phyloP scores from a whole-genome alignment of 2,329 filamentous ascomycete species.

The Ilyonectria destructans region DNA sequence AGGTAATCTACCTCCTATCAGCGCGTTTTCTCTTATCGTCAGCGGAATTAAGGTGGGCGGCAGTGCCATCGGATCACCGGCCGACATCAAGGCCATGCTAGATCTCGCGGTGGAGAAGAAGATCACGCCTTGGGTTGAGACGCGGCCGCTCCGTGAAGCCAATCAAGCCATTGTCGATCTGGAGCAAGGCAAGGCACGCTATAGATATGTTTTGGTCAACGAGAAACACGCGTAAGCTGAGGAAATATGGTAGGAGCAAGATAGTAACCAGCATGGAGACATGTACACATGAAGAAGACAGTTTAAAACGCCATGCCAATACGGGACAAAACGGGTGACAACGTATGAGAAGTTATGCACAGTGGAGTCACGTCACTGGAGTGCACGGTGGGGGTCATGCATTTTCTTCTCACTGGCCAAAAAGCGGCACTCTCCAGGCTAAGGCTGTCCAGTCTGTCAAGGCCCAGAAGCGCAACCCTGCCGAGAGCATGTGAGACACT shows the following conservation, averaged over 20 bases:
- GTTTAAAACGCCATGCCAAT: constrained; percentile 28
- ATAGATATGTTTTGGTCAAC: constrained; percentile 59
- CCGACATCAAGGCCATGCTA: constrained; percentile 73
- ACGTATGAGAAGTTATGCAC: constrained; percentile 18
- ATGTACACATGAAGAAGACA: constrained; percentile 1
- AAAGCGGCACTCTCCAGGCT: constrained; percentile 27
- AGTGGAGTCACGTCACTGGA: constrained; percentile 24
- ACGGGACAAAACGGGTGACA: constrained; percentile 8
- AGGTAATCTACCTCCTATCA: constrained; percentile 28
- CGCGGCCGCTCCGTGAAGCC: constrained; percentile 67
- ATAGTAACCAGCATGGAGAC: background rate
- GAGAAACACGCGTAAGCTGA: constrained; percentile 18
- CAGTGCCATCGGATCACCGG: constrained; percentile 63
- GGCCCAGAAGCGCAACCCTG: constrained; percentile 15
- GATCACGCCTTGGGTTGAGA: constrained; percentile 71
- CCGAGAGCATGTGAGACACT: constrained; percentile 46
- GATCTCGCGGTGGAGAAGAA: constrained; percentile 69
- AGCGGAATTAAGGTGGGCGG: constrained; percentile 49
- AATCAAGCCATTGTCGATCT: constrained; percentile 72
- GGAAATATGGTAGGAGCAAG: background rate
- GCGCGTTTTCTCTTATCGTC: constrained; percentile 20
- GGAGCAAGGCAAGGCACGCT: constrained; percentile 67
- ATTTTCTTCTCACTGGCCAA: background rate
- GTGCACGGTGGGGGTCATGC: constrained; percentile 15
- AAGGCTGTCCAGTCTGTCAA: background rate